Evolutionary conservation across 2,329 filamentous ascomycete genomes (phyloP).

Genomic region (Diaporthe batatas): DNA sequence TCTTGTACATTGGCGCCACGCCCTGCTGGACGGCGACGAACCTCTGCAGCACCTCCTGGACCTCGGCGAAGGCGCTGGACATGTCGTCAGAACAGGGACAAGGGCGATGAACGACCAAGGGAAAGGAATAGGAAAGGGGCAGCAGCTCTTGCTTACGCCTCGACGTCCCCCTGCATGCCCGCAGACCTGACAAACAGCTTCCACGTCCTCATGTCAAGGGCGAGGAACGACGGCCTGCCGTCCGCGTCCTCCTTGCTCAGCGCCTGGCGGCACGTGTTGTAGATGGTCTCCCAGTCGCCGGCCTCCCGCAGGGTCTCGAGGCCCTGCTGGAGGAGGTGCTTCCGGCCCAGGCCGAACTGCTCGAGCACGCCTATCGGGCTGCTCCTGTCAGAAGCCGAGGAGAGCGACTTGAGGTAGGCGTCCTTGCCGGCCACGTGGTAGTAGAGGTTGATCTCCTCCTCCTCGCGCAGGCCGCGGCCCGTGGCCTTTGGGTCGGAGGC

Average conservation of each 20-base stretch:
- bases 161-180: constrained; percentile 46
- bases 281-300: constrained; percentile 58
- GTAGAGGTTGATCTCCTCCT: constrained; percentile 65
- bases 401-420: constrained; percentile 56
- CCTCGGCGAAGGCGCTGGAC: constrained; percentile 47
- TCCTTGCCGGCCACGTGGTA: constrained; percentile 62
- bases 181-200: constrained; percentile 51
- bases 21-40: constrained; percentile 47
- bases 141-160: constrained; percentile 44
- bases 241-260: constrained; percentile 55
- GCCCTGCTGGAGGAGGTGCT: constrained; percentile 60
- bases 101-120: not conserved
- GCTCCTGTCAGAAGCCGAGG: constrained; percentile 18
- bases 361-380: constrained; percentile 55
- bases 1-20: constrained; percentile 51
- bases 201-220: constrained; percentile 59
- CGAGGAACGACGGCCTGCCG: constrained; percentile 56
- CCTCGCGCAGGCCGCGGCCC: constrained; percentile 56
- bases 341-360: constrained; percentile 62
- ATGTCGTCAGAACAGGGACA: constrained; percentile 29
- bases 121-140: not conserved
- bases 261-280: constrained; percentile 59
- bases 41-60: constrained; percentile 47
- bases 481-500: constrained; percentile 50
- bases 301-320: constrained; percentile 54